Evolutionary conservation across 1,284 basidiomycete species (phyloP), one percentile per base, ranked within the genome.

Genomic region (Sutorius eximius): DNA sequence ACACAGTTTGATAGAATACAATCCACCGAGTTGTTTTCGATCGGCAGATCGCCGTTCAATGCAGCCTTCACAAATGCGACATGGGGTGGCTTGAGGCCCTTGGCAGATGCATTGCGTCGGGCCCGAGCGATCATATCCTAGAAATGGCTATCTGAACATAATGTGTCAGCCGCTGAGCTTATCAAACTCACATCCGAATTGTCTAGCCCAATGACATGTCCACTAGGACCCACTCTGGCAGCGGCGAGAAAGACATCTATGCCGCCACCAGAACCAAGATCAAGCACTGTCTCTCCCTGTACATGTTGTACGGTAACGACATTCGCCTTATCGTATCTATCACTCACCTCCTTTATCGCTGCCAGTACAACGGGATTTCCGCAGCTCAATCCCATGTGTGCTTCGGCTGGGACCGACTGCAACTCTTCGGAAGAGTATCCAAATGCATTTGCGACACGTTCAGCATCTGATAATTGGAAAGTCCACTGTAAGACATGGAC

Each of bases 1-100:
- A 82, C 80, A 51, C 81, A 82, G 62, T 82, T 84, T 15, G 80
- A 82, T 10, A 82, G 61, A 18, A 85, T 69, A 55, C 78, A 82
- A 56, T 84, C 78, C 16, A 82, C 73, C 0, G 77, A 73, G 48
- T 70, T 61, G 15, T 77, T 74, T 38, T 69, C 64, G 45, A 83
- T 74, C 1, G 82, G 82, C 1, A 83, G 64, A 12, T 72, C 61
- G 34, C 77, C 75, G 0, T 74, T 73, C 24, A 80, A 60, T 8
- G 67, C 60, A 0, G 75, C 68, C 34, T 78, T 70, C 5, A 80
- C 70, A 57, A 83, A 82, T 0, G 77, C 69, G 38, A 79, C 77
- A 5, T 75, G 75, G 1, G 77, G 78, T 12, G 78, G 76, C 34
- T 60, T 71, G 15, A 79, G 61, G 3, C 67, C 68, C 42, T 74